Percentiles rank a stretch among this genome's conserved stretches.
Evolutionary conservation across 2,329 filamentous ascomycete species (phyloP).

Genomic region (Aspergillus fijiensis): DNA sequence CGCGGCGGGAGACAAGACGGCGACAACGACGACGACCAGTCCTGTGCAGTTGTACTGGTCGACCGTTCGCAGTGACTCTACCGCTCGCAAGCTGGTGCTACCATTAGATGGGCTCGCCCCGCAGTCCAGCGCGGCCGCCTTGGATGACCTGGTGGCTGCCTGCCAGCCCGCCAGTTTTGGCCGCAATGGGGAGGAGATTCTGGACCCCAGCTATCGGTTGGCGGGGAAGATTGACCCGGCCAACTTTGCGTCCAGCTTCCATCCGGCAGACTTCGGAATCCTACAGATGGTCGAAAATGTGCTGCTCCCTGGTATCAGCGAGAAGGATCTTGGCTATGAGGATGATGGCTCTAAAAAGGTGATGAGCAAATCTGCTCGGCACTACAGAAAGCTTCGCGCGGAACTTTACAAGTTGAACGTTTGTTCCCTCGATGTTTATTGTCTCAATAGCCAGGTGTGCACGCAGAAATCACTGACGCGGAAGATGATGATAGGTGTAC

Average conservation of each 20-base stretch:
- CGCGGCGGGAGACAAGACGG: too few relatives aligned
- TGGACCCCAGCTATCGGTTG: slow-evolving; percentile 55
- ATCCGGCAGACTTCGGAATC: slow-evolving; percentile 54
- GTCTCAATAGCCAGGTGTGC: neutral
- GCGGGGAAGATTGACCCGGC: slow-evolving; percentile 52
- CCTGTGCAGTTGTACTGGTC: slow-evolving; percentile 1
- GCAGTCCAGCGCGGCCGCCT: neutral
- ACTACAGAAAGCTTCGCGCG: slow-evolving; percentile 43
- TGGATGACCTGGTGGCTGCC: slow-evolving; percentile 29
- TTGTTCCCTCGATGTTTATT: neutral
- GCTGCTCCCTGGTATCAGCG: slow-evolving; percentile 40
- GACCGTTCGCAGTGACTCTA: neutral
- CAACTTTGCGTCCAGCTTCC: slow-evolving; percentile 52
- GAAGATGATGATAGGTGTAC: slow-evolving; percentile 45
- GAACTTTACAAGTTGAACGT: slow-evolving; percentile 62
- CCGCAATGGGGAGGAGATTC: slow-evolving; percentile 44
- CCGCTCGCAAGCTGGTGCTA: slow-evolving; percentile 10
- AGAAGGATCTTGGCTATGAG: neutral
- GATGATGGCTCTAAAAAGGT: too few relatives aligned
- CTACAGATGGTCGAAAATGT: slow-evolving; percentile 51
- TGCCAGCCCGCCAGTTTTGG: slow-evolving; percentile 54
- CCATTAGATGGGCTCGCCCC: neutral
- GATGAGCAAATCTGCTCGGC: neutral
- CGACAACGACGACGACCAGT: too few relatives aligned
- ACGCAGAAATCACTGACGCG: neutral